Percentiles rank a stretch among this genome's conserved stretches.
These are phyloP conservation scores for Isoetes taiwanensis DNA, from an alignment of 75 land plant genomes.

Conservation along the genomic window DNA sequence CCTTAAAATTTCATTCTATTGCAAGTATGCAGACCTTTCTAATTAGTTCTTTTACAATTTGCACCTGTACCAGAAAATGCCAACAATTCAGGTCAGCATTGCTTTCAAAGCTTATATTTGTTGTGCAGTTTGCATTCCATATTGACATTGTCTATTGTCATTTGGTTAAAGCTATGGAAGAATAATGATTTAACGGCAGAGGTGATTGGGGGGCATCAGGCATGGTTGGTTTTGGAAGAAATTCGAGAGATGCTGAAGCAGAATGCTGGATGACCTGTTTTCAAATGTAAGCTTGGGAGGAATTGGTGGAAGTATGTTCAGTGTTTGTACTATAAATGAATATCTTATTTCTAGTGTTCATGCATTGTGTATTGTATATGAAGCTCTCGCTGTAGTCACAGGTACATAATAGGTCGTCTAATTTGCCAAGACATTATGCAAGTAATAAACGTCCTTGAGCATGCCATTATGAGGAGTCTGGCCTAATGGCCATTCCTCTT, in stretches of 20 bases:
- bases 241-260: conserved; percentile 6
- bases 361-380: too few species aligned
- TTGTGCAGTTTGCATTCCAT: not conserved
- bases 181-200: not conserved
- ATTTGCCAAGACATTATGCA: too few species aligned
- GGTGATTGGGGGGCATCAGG: conserved; percentile 1
- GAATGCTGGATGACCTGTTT: too few species aligned
- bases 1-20: not conserved
- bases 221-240: conserved; percentile 6
- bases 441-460: too few species aligned
- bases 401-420: too few species aligned
- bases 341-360: too few species aligned
- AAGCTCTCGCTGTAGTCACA: too few species aligned
- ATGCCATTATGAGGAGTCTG: too few species aligned
- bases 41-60: not conserved
- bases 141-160: not conserved
- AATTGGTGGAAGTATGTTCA: too few species aligned
- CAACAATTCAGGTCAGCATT: conserved; percentile 1
- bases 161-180: not conserved
- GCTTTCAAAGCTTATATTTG: not conserved
- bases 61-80: conserved; percentile 5
- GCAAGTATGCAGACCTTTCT: not conserved
- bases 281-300: too few species aligned
- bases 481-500: too few species aligned
- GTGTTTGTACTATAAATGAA: too few species aligned